Percentiles rank a stretch among this genome's conserved stretches.
Conservation (phyloP, 257 asterid genomes). For the Euphrasia confusa region DNA sequence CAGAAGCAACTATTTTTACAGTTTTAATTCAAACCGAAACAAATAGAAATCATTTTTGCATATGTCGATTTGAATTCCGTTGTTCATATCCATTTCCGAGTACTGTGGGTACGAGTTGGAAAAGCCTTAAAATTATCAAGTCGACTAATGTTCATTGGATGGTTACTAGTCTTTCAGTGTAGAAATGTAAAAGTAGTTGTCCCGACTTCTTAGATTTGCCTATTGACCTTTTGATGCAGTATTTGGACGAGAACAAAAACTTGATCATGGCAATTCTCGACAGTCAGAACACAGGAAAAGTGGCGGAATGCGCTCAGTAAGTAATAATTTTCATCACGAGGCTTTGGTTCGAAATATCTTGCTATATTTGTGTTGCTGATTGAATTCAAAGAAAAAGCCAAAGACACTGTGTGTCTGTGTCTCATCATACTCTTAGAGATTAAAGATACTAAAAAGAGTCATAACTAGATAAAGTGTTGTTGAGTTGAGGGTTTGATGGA, state of each 20-base stretch:
- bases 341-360: no score
- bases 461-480: neutral
- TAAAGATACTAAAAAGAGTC: neutral
- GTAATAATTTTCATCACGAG: slow-evolving; percentile 19
- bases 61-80: neutral
- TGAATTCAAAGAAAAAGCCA: no score
- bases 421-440: neutral
- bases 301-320: slow-evolving; percentile 96
- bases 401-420: no score
- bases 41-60: neutral
- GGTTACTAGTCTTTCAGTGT: neutral
- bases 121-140: no score
- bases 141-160: neutral
- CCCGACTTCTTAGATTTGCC: neutral
- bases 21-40: neutral
- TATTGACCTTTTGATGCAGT: slow-evolving; percentile 43
- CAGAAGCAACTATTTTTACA: neutral
- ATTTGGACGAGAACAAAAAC: slow-evolving; percentile 89
- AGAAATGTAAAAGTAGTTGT: neutral
- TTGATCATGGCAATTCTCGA: slow-evolving; percentile 93
- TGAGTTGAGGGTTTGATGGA: neutral
- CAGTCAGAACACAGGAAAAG: slow-evolving; percentile 78
- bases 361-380: no score
- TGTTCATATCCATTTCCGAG: no score
- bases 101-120: neutral